phyloP scores from a whole-genome alignment of 2,329 filamentous ascomycete genomes.

The Herpotrichia juniperi region DNA sequence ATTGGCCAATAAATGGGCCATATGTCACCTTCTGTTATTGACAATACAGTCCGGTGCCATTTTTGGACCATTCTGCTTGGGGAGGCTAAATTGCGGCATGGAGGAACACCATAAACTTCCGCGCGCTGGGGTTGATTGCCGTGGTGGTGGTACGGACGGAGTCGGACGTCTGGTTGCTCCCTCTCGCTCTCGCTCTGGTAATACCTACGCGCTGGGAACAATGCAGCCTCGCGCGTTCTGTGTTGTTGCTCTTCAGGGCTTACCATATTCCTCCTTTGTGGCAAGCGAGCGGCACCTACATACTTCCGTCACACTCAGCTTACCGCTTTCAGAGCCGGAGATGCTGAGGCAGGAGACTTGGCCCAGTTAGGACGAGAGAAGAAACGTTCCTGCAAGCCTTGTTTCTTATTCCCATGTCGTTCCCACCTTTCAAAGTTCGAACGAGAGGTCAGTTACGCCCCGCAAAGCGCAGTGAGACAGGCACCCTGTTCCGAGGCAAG shows the following conservation, averaged over 20 bases:
- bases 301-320: constrained; percentile 13
- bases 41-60: constrained; percentile 40
- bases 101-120: constrained; percentile 30
- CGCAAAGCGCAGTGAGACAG: not conserved
- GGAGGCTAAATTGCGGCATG: constrained; percentile 36
- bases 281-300: constrained; percentile 15
- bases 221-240: constrained; percentile 17
- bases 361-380: constrained; percentile 19
- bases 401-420: constrained; percentile 18
- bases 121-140: constrained; percentile 18
- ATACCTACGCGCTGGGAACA: constrained; percentile 4
- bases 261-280: constrained; percentile 19
- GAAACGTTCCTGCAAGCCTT: constrained; percentile 33
- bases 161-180: constrained; percentile 11
- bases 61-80: constrained; percentile 34
- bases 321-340: constrained; percentile 12
- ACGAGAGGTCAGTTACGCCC: not conserved
- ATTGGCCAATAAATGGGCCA: constrained; percentile 38
- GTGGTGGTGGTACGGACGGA: constrained; percentile 25
- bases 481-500: not conserved
- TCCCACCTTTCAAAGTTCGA: constrained; percentile 23
- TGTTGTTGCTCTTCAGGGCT: not conserved
- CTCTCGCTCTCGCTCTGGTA: not conserved
- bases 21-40: constrained; percentile 43
- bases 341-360: constrained; percentile 8